Conservation (phyloP, 2,329 filamentous ascomycete species). For the Diaporthe ilicicola region DNA sequence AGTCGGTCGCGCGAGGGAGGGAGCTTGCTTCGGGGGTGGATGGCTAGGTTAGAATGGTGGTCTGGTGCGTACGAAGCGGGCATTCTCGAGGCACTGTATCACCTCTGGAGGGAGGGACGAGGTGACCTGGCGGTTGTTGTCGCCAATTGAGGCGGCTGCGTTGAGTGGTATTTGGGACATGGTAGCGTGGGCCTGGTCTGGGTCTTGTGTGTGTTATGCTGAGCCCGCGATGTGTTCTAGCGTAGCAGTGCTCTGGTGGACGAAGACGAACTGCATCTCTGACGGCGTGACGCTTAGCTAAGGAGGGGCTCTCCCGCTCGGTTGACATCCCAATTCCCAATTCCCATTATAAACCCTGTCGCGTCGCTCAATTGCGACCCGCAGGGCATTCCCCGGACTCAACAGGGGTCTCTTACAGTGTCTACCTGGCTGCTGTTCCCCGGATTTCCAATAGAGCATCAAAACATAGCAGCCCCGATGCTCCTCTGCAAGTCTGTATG, state of each 20-base stretch:
- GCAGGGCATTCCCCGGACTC: slow-evolving; percentile 21
- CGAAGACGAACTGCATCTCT: neutral
- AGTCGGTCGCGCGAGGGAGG: neutral
- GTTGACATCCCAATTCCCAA: neutral
- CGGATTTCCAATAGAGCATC: neutral
- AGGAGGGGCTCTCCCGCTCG: slow-evolving; percentile 15
- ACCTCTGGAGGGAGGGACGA: slow-evolving; percentile 83
- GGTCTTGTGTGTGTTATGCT: neutral
- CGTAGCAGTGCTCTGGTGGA: neutral
- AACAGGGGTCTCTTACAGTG: neutral
- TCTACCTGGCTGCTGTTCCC: neutral
- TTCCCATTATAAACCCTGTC: slow-evolving; percentile 6
- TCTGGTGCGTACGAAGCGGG: slow-evolving; percentile 77
- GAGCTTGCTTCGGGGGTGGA: slow-evolving; percentile 8
- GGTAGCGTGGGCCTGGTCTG: slow-evolving; percentile 18
- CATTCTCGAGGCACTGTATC: slow-evolving; percentile 89
- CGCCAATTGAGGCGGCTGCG: slow-evolving; percentile 77
- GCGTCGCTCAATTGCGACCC: neutral
- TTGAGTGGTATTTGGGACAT: slow-evolving; percentile 76
- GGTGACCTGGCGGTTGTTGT: slow-evolving; percentile 75
- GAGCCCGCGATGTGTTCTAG: neutral
- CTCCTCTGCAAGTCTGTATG: neutral
- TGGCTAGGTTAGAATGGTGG: slow-evolving; percentile 12
- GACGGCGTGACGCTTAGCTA: slow-evolving; percentile 27
- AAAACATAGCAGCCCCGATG: neutral